Base-by-base conservation (phyloP, 164 flowering plant genomes). In the Saururus chinensis region DNA sequence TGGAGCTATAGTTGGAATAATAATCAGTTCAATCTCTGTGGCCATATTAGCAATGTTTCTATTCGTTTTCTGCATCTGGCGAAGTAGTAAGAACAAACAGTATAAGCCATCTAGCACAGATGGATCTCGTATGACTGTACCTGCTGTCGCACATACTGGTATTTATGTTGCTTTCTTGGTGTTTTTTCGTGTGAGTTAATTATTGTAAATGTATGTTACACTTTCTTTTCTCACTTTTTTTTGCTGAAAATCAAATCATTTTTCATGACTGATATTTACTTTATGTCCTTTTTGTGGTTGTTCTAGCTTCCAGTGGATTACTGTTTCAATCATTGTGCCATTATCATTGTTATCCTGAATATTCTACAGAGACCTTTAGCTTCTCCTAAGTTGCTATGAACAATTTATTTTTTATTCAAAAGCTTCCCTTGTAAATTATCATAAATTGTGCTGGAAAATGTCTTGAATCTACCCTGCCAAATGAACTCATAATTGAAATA, bases 1-100 rank as follows among this genome's bases (percentile, higher is more conserved):
- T 51, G 95, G 92, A 56, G 53, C 81, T 53, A 70, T 88, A 56
- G 66, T 84, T 4, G 98, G 92, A 72, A 82, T 93, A 40, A 69
- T 73, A 69, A 26, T 82, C 35, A 95, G 92, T 60, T 74, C 84
- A 58, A 51, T 77, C 37, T 35, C 75, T 24, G 68, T 76, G 42
- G 71, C 63, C 65, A 26, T 74, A 8, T 59, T 79, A 71, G 75
- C 68, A 19, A 56, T 83, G 61, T 66, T 86, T 66, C 85, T 77
- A 67, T 56, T 89, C 63, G 51, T 70, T 35, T 80, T 81, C 57
- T 93, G 92, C 78, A 35, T 72, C 26, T 72, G 79, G 42, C 68
- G 21, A 35, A 51, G 22, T 61, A 56, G 63, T 19, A 85, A 77
- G 68, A 66, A 64, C 19, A 82, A 72, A 64, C 64, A 60, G 64